Conservation (phyloP, 2,329 filamentous ascomycete genomes). For the Tolypocladium inflatum region DNA sequence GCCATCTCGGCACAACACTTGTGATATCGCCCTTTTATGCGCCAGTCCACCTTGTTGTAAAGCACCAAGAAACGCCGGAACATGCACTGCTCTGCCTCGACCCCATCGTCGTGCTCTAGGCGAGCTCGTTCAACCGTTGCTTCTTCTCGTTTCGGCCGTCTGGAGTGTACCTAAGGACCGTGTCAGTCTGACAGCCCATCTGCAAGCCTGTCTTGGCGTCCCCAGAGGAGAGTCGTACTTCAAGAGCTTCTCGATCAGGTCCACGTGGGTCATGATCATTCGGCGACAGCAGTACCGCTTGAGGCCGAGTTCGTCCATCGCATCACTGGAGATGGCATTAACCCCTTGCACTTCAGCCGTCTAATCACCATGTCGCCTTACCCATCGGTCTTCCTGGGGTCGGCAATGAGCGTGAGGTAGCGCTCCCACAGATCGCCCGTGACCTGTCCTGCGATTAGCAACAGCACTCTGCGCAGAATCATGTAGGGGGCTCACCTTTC, state of each 20-base stretch:
- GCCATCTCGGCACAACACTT: background rate
- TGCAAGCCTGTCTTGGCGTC: background rate
- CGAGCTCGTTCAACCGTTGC: constrained; percentile 27
- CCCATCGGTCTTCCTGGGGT: constrained; percentile 61
- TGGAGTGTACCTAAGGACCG: constrained; percentile 44
- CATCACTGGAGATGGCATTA: constrained; percentile 55
- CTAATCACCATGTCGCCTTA: constrained; percentile 18
- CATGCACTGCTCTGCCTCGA: constrained; percentile 14
- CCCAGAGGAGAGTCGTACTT: constrained; percentile 49
- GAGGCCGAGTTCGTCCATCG: constrained; percentile 89
- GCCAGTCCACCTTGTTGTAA: constrained; percentile 14
- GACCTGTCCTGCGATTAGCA: constrained; percentile 52
- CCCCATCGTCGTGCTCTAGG: constrained; percentile 10
- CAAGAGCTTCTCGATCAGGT: constrained; percentile 95
- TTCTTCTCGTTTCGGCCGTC: constrained; percentile 56
- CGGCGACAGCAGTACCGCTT: constrained; percentile 97
- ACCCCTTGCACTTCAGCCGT: background rate
- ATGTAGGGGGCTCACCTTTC: constrained; percentile 61
- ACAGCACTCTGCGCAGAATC: constrained; percentile 7
- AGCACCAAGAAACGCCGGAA: constrained; percentile 20
- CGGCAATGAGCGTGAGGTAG: constrained; percentile 81
- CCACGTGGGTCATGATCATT: constrained; percentile 99
- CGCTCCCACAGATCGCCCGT: constrained; percentile 96
- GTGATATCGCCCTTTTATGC: constrained; percentile 12
- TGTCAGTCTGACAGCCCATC: background rate